These are phyloP conservation scores for Plasmodium knowlesi DNA, from an alignment of 169 alveolate species.

Conservation along the genomic window DNA sequence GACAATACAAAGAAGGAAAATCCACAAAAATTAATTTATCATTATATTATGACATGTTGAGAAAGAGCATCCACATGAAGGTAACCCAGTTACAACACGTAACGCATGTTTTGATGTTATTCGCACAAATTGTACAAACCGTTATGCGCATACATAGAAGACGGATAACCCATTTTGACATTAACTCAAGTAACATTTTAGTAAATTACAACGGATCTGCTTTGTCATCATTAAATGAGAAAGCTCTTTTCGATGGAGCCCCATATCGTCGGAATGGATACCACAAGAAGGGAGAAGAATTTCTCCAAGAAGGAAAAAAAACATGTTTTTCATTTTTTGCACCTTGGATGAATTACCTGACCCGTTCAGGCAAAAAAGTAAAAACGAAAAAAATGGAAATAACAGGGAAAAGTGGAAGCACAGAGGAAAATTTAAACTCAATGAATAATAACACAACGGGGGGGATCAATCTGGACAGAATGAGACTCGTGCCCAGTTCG, in stretches of 20 bases:
- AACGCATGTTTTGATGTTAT: conserved; percentile 18
- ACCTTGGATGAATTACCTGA: not conserved
- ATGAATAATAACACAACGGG: not conserved
- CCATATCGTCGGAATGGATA: not conserved
- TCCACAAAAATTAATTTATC: not conserved
- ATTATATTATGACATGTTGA: conserved; percentile 8
- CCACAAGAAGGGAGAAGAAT: not conserved
- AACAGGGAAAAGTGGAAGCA: not conserved
- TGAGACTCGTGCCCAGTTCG: not conserved
- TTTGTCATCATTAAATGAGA: not conserved
- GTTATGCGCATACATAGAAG: conserved; percentile 31
- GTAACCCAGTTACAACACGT: not conserved
- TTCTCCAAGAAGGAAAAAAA: not conserved
- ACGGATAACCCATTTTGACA: conserved; percentile 60
- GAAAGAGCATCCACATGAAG: not conserved
- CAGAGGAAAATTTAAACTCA: not conserved
- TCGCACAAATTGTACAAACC: conserved; percentile 26
- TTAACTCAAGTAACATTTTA: conserved; percentile 46
- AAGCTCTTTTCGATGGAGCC: not conserved
- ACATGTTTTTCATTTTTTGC: not conserved
- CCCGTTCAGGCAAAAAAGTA: not conserved
- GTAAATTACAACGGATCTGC: not conserved
- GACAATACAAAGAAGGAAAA: conserved; percentile 1
- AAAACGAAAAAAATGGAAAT: not conserved
- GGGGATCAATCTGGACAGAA: not conserved